Base-by-base conservation (phyloP, 768 basidiomycete species). In the Zangia roseola region DNA sequence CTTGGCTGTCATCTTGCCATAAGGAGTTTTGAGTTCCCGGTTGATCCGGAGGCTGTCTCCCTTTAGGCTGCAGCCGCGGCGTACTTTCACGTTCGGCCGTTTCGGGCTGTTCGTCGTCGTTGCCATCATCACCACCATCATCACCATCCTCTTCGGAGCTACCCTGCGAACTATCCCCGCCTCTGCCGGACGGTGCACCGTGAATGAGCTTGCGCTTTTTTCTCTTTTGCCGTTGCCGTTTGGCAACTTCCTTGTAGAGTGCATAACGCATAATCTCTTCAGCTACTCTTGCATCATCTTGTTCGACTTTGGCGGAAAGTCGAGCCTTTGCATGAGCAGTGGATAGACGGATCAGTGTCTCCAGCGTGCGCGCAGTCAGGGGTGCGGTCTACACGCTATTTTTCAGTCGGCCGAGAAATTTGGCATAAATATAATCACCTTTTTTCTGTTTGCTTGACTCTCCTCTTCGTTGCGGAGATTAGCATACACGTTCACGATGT, bases 301-400 rank as follows among this genome's bases (percentile, higher is more conserved):
- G 80, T 60, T 91, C 84, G 10, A 99, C 91, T 56, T 88, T 88
- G 37, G 80, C 50, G 8, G 94, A 94, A 9, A 99, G 77, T 17
- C 95, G 85, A 14, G 93, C 84, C 69, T 99, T 99, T 38, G 97
- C 97, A 69, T 99, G 97, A 1, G 97, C 97, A 16, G 95, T 99
- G 5, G 97, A 84, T 9, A 99, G 80, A 75, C 97, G 97, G 68
- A 99, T 99, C 40, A 99, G 80, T 0, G 97, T 99, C 70, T 99
- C 97, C 50, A 99, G 83, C 4, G 97, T 97, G 79, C 97, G 94
- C 17, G 97, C 95, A 3, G 97, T 99, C 58, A 99, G 73, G 10
- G 97, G 97, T 5, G 95, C 90, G 5, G 97, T 99, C 95, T 98
- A 58, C 44, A 45, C 14, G 30, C 48, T 46, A 54, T 37, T 49